Conservation (phyloP, 352 stramenopile species). For the Globisporangium camurandrum region DNA sequence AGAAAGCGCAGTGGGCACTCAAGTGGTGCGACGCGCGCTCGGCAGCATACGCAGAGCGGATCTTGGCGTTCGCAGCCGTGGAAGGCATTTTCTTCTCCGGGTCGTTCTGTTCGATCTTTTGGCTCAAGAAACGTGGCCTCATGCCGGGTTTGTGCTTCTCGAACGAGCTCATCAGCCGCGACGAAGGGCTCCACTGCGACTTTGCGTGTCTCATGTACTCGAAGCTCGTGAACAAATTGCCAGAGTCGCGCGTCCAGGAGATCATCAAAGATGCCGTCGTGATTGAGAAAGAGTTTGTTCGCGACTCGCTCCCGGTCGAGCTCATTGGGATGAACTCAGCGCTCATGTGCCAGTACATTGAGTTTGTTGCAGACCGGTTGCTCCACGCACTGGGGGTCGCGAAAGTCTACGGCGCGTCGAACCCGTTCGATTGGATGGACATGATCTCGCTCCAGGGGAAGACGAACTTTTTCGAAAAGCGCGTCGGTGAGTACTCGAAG, state of each 20-base stretch:
- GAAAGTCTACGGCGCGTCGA: constrained; percentile 92
- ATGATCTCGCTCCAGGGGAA: constrained; percentile 98
- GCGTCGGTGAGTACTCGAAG: constrained; percentile 98
- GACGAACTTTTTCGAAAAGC: constrained; percentile 98
- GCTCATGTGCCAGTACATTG: constrained; percentile 99
- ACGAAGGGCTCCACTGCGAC: constrained; percentile 98
- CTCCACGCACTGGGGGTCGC: constrained; percentile 87
- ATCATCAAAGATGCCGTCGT: constrained; percentile 95
- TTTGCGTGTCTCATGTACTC: constrained; percentile 98
- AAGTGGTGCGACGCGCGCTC: constrained; percentile 92
- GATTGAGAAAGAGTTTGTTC: constrained; percentile 98
- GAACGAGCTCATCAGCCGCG: constrained; percentile 98
- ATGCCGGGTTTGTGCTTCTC: constrained; percentile 98
- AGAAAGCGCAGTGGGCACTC: constrained; percentile 97
- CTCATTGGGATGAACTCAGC: constrained; percentile 98
- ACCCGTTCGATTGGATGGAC: constrained; percentile 99
- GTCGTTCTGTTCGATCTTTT: constrained; percentile 99
- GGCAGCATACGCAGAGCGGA: constrained; percentile 94
- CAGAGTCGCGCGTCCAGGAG: constrained; percentile 85
- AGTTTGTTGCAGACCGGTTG: constrained; percentile 97
- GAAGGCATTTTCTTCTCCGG: constrained; percentile 99
- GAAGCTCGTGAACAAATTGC: constrained; percentile 97
- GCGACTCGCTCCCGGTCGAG: constrained; percentile 95
- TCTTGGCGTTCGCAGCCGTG: constrained; percentile 96
- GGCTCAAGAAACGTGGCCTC: constrained; percentile 98